These are phyloP conservation scores for Aspergillus fijiensis DNA, from an alignment of 2,329 filamentous ascomycete species.

Conservation along the genomic window DNA sequence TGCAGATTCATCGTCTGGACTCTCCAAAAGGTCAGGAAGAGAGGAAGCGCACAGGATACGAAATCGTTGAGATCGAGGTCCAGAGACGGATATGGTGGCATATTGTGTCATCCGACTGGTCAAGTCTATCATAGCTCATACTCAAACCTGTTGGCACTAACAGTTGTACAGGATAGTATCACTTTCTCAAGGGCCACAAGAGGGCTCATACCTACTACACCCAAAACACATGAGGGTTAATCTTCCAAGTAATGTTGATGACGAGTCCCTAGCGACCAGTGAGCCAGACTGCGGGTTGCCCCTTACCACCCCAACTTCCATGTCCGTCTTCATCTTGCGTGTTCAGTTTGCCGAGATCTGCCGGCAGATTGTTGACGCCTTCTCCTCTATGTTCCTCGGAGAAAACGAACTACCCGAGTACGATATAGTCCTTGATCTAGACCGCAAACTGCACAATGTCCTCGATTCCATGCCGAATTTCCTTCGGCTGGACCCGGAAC, in stretches of 20 bases:
- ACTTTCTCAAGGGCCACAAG: constrained; percentile 8
- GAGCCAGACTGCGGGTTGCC: neutral
- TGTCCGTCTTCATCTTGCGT: constrained; percentile 5
- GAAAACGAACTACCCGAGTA: neutral
- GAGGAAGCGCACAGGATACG: neutral
- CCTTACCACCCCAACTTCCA: constrained; percentile 1
- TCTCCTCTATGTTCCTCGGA: neutral
- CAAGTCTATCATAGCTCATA: neutral
- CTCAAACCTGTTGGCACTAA: neutral
- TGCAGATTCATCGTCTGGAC: constrained; percentile 11
- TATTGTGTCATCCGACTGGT: constrained; percentile 8
- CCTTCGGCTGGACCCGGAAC: constrained; percentile 1
- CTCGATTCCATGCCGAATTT: neutral
- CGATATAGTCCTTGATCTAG: neutral
- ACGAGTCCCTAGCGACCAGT: neutral
- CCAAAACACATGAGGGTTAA: constrained; percentile 10
- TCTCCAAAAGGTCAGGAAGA: neutral
- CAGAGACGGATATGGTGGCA: constrained; percentile 13
- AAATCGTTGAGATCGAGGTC: neutral
- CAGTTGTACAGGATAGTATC: constrained; percentile 1
- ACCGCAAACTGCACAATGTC: constrained; percentile 4
- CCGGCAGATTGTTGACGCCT: constrained; percentile 4
- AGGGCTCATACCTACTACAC: constrained; percentile 11
- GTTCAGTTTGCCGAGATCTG: constrained; percentile 9
- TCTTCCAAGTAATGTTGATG: constrained; percentile 9